These are phyloP conservation scores for Karstenula rhodostoma DNA, from an alignment of 2,329 filamentous ascomycete genomes.

Conservation along the genomic window DNA sequence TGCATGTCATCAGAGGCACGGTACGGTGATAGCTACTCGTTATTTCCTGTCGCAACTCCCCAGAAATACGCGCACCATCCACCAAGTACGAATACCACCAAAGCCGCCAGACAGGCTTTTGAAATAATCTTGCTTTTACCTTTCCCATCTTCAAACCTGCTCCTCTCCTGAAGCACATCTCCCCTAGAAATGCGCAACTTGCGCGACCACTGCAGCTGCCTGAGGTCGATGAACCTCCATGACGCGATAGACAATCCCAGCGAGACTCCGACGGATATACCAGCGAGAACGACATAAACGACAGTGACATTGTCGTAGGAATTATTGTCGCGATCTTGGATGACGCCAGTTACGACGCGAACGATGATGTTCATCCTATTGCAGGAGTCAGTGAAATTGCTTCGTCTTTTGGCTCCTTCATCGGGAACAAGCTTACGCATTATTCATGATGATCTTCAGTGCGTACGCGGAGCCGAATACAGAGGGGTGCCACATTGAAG, in stretches of 20 bases:
- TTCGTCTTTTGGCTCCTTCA: background rate
- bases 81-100: conserved; percentile 60
- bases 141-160: conserved; percentile 50
- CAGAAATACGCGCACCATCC: conserved; percentile 67
- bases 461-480: conserved; percentile 69
- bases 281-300: conserved; percentile 64
- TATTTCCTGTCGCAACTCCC: conserved; percentile 64
- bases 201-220: conserved; percentile 65
- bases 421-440: conserved; percentile 49
- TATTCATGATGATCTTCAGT: conserved; percentile 69
- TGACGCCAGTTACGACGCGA: conserved; percentile 63
- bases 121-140: conserved; percentile 52
- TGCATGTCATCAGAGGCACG: too few species aligned
- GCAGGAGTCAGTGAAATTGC: background rate
- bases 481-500: conserved; percentile 66
- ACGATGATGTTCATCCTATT: conserved; percentile 67
- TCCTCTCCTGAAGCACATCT: conserved; percentile 54
- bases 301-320: conserved; percentile 64
- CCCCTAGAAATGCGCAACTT: conserved; percentile 60
- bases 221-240: conserved; percentile 54
- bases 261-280: conserved; percentile 58
- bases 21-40: conserved; percentile 14
- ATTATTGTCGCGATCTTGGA: conserved; percentile 66
- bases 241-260: conserved; percentile 51
- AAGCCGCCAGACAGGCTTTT: conserved; percentile 52